Evolutionary conservation across 2,329 filamentous ascomycete species (phyloP).

Genomic region (Tolypocladium amazonense): DNA sequence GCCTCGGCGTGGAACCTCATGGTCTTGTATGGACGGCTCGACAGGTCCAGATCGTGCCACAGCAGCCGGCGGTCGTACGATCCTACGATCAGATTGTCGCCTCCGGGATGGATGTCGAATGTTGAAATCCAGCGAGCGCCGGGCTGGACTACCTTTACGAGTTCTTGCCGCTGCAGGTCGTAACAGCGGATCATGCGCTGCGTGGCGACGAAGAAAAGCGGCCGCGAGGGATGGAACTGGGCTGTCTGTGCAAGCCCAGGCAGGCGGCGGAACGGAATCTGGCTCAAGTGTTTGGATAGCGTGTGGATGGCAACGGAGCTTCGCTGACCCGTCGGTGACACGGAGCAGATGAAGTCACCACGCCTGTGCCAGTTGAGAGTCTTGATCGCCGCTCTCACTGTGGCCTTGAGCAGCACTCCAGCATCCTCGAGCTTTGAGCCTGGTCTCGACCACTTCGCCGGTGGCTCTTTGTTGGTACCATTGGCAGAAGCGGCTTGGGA

Average conservation of each 20-base stretch:
- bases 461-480: slow-evolving; percentile 58
- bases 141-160: slow-evolving; percentile 87
- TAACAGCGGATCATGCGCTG: slow-evolving; percentile 90
- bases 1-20: slow-evolving; percentile 90
- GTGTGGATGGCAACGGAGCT: slow-evolving; percentile 90
- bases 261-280: slow-evolving; percentile 76
- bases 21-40: slow-evolving; percentile 85
- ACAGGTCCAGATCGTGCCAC: slow-evolving; percentile 95
- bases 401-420: slow-evolving; percentile 70
- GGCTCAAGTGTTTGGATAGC: slow-evolving; percentile 85
- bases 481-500: slow-evolving; percentile 29
- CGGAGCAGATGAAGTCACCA: slow-evolving; percentile 88
- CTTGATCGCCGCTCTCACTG: slow-evolving; percentile 72
- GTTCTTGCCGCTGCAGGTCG: slow-evolving; percentile 81
- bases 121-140: slow-evolving; percentile 89
- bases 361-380: slow-evolving; percentile 87
- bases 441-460: slow-evolving; percentile 77
- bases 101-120: slow-evolving; percentile 85
- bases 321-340: slow-evolving; percentile 68
- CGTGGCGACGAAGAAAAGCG: slow-evolving; percentile 92
- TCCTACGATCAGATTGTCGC: slow-evolving; percentile 88
- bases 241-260: slow-evolving; percentile 75
- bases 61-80: slow-evolving; percentile 89
- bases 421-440: slow-evolving; percentile 61
- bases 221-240: slow-evolving; percentile 87